These are phyloP conservation scores for Aquilaria agallochum DNA, from an alignment of 441 rosid genomes.

Conservation along the genomic window DNA sequence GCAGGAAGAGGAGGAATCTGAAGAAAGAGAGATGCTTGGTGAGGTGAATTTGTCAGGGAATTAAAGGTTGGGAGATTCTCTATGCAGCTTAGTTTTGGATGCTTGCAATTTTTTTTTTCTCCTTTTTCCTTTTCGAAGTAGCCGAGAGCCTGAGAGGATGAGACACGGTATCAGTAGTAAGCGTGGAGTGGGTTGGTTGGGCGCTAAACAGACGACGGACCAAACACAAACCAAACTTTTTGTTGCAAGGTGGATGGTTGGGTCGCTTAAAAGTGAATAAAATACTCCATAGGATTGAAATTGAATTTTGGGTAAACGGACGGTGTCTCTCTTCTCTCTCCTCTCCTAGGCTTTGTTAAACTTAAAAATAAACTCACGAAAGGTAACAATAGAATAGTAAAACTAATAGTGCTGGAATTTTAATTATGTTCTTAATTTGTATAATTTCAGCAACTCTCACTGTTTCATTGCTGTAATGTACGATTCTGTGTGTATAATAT, in stretches of 20 bases:
- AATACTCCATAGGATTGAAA: background rate
- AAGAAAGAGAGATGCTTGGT: slow-evolving; percentile 32
- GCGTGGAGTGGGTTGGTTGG: slow-evolving; percentile 8
- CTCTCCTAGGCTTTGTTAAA: background rate
- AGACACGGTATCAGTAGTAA: background rate
- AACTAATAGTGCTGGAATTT: too few relatives aligned
- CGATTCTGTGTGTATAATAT: too few relatives aligned
- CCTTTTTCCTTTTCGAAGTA: background rate
- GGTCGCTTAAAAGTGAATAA: background rate
- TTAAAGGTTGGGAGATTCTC: background rate
- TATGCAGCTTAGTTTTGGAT: slow-evolving; percentile 1
- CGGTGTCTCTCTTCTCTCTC: background rate
- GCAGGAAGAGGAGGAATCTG: slow-evolving; percentile 25
- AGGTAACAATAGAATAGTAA: too few relatives aligned
- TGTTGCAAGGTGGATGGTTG: too few relatives aligned
- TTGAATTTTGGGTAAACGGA: background rate
- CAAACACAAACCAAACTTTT: background rate
- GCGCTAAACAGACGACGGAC: slow-evolving; percentile 19
- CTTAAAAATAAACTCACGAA: too few relatives aligned
- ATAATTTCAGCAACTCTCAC: too few relatives aligned
- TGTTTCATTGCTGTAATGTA: too few relatives aligned
- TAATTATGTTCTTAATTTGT: too few relatives aligned
- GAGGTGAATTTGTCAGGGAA: slow-evolving; percentile 23
- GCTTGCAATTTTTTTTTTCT: slow-evolving; percentile 6
- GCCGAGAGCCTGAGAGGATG: background rate